Percentiles rank a stretch among this genome's conserved stretches.
These are phyloP conservation scores for Wallacemonas sp. DNA, from an alignment of 208 protist genomes.

Conservation along the genomic window DNA sequence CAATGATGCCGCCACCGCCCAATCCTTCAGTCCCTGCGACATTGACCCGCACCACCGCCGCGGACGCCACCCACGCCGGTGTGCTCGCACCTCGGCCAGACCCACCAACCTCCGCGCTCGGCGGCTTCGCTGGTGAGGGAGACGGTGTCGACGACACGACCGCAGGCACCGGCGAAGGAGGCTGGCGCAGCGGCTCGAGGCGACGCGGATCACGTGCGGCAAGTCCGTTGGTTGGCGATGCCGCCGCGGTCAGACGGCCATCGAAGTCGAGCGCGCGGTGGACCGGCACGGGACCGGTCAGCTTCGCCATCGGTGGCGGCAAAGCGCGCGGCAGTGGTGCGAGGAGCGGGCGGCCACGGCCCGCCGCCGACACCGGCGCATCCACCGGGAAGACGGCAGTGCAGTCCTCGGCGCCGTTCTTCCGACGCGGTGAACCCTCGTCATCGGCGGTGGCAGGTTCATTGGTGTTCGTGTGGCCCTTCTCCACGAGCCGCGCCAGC, in stretches of 20 bases:
- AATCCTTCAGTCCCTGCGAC: background rate
- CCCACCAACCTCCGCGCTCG: too few relatives aligned
- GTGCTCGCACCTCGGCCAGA: too few relatives aligned
- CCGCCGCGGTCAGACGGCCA: background rate
- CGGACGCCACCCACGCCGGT: too few relatives aligned
- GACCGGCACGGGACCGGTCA: background rate
- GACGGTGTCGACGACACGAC: background rate
- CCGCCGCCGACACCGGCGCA: background rate
- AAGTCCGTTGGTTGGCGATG: background rate
- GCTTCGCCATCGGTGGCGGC: background rate
- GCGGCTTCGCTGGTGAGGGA: background rate
- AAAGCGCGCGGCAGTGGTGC: background rate
- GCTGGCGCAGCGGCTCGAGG: background rate
- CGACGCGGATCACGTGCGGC: background rate
- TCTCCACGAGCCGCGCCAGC: background rate
- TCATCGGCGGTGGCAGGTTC: too few relatives aligned
- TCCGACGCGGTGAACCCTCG: too few relatives aligned
- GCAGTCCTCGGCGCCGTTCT: too few relatives aligned
- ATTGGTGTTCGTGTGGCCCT: background rate
- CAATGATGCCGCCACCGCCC: background rate
- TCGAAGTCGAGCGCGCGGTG: conserved; percentile 1
- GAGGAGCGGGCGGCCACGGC: background rate
- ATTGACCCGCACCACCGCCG: too few relatives aligned
- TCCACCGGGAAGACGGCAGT: background rate
- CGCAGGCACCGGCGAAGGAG: too few relatives aligned